Conservation (phyloP, 164 flowering plant species). For the Litsea cubeba region DNA sequence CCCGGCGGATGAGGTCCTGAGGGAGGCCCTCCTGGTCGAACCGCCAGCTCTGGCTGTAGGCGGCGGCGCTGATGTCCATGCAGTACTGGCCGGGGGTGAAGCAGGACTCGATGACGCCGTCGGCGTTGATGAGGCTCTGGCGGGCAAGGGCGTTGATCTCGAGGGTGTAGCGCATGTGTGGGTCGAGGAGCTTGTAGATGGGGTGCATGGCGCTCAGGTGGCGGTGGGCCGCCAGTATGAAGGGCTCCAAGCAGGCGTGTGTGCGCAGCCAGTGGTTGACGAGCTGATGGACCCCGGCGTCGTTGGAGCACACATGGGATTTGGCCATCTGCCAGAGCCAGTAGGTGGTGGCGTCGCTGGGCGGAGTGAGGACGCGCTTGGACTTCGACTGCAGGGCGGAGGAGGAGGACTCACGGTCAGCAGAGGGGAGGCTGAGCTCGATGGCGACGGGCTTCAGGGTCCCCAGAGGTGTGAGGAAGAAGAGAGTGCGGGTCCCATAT, state of each 20-base stretch:
- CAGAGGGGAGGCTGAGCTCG: constrained; percentile 72
- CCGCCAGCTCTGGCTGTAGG: constrained; percentile 68
- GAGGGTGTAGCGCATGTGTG: constrained; percentile 93
- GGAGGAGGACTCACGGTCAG: constrained; percentile 20
- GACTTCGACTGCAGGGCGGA: constrained; percentile 6
- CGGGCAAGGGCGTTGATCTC: constrained; percentile 87
- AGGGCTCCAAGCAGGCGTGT: constrained; percentile 84
- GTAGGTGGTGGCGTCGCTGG: constrained; percentile 56
- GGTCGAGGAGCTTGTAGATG: constrained; percentile 83
- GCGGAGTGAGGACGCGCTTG: constrained; percentile 71
- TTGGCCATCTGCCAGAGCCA: constrained; percentile 95
- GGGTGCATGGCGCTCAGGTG: constrained; percentile 95
- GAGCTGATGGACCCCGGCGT: constrained; percentile 91
- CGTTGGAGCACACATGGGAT: constrained; percentile 88
- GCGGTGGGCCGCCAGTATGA: constrained; percentile 85
- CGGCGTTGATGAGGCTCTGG: constrained; percentile 65
- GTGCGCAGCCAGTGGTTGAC: constrained; percentile 91
- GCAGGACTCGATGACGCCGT: constrained; percentile 85
- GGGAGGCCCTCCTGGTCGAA: constrained; percentile 85
- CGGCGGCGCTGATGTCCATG: constrained; percentile 88
- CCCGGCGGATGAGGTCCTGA: constrained; percentile 79
- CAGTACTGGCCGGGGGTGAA: constrained; percentile 79
- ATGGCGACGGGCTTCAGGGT: constrained; percentile 90
- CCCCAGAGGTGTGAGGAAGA: constrained; percentile 53
- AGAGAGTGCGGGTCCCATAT: constrained; percentile 83